Evolutionary conservation across 768 basidiomycete species (phyloP).

Genomic region (Leccinum rimulosum): DNA sequence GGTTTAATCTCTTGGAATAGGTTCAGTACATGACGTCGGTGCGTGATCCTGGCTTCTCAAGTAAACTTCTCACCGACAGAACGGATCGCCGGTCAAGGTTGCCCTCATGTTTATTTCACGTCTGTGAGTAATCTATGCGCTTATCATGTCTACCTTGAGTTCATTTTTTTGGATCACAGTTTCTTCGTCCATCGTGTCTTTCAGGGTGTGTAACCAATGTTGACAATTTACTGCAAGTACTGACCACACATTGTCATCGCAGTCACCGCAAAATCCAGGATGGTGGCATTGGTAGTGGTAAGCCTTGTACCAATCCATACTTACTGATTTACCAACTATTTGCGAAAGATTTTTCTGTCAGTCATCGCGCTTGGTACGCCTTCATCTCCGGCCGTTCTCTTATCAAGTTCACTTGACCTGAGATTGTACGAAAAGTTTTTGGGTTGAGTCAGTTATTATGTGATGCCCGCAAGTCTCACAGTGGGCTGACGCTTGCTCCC

Average conservation of each 20-base stretch:
- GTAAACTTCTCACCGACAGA: neutral
- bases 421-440: constrained; percentile 18
- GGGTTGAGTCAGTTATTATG: constrained; percentile 25
- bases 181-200: constrained; percentile 26
- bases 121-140: constrained; percentile 16
- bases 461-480: neutral
- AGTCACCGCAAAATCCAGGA: constrained; percentile 23
- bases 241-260: neutral
- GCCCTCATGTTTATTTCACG: constrained; percentile 26
- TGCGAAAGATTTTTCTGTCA: constrained; percentile 16
- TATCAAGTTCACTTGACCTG: constrained; percentile 12
- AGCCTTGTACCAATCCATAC: neutral
- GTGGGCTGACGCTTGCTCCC: neutral
- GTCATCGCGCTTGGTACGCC: constrained; percentile 23
- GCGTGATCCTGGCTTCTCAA: neutral
- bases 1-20: constrained; percentile 13
- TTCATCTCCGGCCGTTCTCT: neutral
- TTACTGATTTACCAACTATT: neutral
- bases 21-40: constrained; percentile 28
- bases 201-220: constrained; percentile 16
- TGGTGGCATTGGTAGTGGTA: constrained; percentile 18
- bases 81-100: constrained; percentile 13
- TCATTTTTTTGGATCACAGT: constrained; percentile 10
- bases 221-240: neutral
- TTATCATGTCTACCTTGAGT: neutral